Evolutionary conservation across 129 eudicot species (phyloP), one percentile per base, ranked within the genome.

Genomic region (Lonicera japonica): DNA sequence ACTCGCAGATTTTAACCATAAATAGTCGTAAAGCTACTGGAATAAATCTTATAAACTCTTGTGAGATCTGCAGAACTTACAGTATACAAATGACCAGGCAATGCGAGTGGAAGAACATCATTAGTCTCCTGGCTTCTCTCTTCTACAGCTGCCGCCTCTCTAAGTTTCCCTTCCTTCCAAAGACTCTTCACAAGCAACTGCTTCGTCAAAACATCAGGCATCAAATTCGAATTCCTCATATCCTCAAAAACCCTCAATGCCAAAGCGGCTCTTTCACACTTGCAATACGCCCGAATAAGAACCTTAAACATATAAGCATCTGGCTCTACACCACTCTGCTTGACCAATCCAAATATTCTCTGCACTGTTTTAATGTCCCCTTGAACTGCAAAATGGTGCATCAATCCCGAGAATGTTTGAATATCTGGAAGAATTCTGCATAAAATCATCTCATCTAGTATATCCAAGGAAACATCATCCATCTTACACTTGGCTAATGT

Each of bases 91-190:
- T 79, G 82, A 61, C 95, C 84, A 23, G 80, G 74, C 74, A 72
- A 76, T 17, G 73, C 75, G 64, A 17, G 75, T 36, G 83, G 87
- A 61, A 77, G 74, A 22, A 2, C 73, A 64, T 66, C 62, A 67
- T 60, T 71, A 9, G 50, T 60, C 58, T 70, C 77, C 61, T 66
- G 79, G 68, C 76, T 69, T 18, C 58, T 71, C 70, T 87, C 96
- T 80, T 92, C 98, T 4, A 92, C 95, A 24, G 53, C 64, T 55
- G 98, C 90, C 34, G 96, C 96, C 70, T 92, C 96, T 76, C 85
- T 79, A 13, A 87, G 71, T 54, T 83, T 87, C 15, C 95, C 88
- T 78, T 91, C 96, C 66, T 80, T 77, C 96, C 96, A 87, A 21
- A 92, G 68, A 70, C 89, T 80, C 79, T 75, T 87, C 65, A 87